Percentiles rank a stretch among this genome's conserved stretches.
Evolutionary conservation across 441 rosid species (phyloP).

Genomic region (Euphorbia celastroides): DNA sequence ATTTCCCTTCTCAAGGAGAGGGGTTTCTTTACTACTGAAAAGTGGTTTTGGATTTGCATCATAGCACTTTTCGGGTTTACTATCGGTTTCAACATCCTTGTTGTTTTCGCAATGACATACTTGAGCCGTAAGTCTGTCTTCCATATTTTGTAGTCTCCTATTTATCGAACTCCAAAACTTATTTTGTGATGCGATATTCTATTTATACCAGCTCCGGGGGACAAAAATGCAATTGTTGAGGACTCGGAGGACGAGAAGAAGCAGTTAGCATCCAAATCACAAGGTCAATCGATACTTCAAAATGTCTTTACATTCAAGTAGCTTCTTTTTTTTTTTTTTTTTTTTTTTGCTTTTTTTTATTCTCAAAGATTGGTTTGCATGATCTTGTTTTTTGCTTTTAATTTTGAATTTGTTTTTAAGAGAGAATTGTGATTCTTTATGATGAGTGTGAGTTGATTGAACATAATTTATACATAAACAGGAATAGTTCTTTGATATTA

Average conservation of each 20-base stretch:
- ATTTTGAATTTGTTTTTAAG: neutral
- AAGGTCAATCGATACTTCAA: too few relatives aligned
- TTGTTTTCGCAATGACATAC: slow-evolving; percentile 45
- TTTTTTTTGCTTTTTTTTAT: too few relatives aligned
- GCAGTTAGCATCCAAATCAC: neutral
- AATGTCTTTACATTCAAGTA: too few relatives aligned
- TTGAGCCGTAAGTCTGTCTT: slow-evolving; percentile 40
- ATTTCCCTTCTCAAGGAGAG: slow-evolving; percentile 43
- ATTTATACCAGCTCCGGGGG: slow-evolving; percentile 48
- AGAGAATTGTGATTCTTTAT: neutral
- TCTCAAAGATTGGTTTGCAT: too few relatives aligned
- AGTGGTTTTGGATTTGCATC: slow-evolving; percentile 51
- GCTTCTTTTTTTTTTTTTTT: too few relatives aligned
- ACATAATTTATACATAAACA: neutral
- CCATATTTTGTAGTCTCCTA: neutral
- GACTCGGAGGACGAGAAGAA: slow-evolving; percentile 3
- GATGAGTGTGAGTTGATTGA: neutral
- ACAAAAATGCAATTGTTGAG: slow-evolving; percentile 14
- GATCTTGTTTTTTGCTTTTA: neutral
- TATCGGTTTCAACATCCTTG: slow-evolving; percentile 43
- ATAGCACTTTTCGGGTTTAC: slow-evolving; percentile 46
- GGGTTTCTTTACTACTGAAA: slow-evolving; percentile 47
- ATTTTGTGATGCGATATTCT: neutral
- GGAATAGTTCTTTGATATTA: neutral
- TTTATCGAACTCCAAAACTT: neutral